Evolutionary conservation across 1,284 basidiomycete genomes (phyloP), one percentile per base, ranked within the genome.

Genomic region (Microbotryum scabiosae): DNA sequence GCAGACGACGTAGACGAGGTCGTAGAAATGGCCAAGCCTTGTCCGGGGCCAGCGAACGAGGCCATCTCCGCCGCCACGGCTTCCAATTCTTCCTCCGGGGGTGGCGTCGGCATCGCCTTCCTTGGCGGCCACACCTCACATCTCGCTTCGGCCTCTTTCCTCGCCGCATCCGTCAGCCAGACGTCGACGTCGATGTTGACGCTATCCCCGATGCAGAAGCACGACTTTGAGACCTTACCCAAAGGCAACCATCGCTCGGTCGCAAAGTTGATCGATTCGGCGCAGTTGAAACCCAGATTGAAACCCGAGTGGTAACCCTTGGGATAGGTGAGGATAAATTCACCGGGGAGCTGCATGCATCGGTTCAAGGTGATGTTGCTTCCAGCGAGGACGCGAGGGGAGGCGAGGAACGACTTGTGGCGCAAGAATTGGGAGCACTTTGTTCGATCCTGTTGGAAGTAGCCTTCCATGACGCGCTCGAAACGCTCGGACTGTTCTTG

Each of bases 201-300:
- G 69, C 91, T 94, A 88, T 23, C 47, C 9, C 21, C 47, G 41
- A 94, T 82, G 71, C 92, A 97, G 65, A 84, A 78, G 72, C 92
- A 97, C 2, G 82, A 84, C 70, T 87, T 86, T 1, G 88, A 91
- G 3, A 48, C 47, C 12, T 26, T 21, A 9, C 21, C 47, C n/a
- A 48, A n/a, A 21, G 47, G 47, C 21, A 48, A 14, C 47, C 25
- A 26, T 21, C 47, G 47, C 59, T 97, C 89, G 28, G 97, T 80
- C 0, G 96, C 96, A 75, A 98, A 98, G 75, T 98, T 98, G 71
- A 97, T 90, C 67, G 88, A 91, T 76, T 98, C 96, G 3, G 94
- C 94, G 71, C 94, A 97, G 73, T 98, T 98, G 74, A 96, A 85
- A 18, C 94, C 96, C 45, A 97, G 79, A 73, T 98, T 98, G 80